phyloP scores from a whole-genome alignment of 192 early-diverging fungal genomes.

The Coemansia sp. region DNA sequence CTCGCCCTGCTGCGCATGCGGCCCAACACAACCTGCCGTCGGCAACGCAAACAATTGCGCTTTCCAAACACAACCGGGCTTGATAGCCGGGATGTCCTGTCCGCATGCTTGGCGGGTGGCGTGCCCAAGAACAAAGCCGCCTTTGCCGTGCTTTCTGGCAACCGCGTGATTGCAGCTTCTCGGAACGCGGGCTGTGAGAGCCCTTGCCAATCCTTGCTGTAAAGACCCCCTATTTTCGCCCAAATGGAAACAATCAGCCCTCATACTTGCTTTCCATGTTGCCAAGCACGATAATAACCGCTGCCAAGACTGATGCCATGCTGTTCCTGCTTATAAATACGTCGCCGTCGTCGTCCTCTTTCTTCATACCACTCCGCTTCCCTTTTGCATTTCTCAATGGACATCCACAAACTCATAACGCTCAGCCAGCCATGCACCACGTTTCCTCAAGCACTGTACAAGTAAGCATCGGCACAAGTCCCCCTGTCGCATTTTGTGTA shows the following conservation, averaged over 20 bases:
- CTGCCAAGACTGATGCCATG: conserved; percentile 15
- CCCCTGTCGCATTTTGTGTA: neutral
- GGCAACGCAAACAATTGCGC: neutral
- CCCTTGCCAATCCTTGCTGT: conserved; percentile 16
- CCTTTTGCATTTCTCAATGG: conserved; percentile 22
- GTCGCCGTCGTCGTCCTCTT: neutral
- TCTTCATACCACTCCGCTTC: neutral
- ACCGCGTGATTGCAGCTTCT: conserved; percentile 43
- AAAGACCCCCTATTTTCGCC: conserved; percentile 7
- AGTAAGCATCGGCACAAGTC: conserved; percentile 10
- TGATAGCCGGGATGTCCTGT: neutral
- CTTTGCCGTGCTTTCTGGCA: neutral
- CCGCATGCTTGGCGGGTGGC: conserved; percentile 14
- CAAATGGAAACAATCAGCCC: conserved; percentile 9
- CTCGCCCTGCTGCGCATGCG: neutral
- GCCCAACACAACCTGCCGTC: neutral
- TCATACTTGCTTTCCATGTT: conserved; percentile 7
- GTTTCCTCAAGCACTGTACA: conserved; percentile 49
- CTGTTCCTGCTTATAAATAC: conserved; percentile 1
- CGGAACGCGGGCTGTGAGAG: conserved; percentile 23
- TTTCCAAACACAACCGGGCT: neutral
- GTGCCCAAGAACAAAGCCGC: conserved; percentile 12
- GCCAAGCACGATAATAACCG: conserved; percentile 25
- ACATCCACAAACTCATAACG: conserved; percentile 44
- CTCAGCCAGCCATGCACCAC: conserved; percentile 39